Percentiles rank a stretch among this genome's conserved stretches.
Conservation (phyloP, 352 stramenopile genomes). For the Globisporangium ultimum region DNA sequence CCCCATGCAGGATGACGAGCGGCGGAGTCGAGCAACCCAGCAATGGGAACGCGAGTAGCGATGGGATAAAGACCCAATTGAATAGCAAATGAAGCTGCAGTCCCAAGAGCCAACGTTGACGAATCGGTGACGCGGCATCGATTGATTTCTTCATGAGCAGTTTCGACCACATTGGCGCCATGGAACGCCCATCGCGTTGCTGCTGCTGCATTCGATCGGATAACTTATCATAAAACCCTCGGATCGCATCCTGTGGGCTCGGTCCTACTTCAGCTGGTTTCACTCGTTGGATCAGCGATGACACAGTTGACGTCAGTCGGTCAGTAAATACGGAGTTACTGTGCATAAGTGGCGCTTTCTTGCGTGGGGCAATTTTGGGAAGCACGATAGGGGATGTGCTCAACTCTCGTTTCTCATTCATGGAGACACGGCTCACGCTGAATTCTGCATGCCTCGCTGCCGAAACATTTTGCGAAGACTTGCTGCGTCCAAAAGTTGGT, state of each 20-base stretch:
- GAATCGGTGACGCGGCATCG: background rate
- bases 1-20: slow-evolving; percentile 17
- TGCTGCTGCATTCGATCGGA: slow-evolving; percentile 16
- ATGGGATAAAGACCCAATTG: slow-evolving; percentile 37
- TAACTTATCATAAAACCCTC: slow-evolving; percentile 27
- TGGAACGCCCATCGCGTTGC: slow-evolving; percentile 2
- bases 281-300: background rate
- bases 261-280: background rate
- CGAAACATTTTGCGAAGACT: slow-evolving; percentile 38
- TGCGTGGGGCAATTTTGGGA: background rate
- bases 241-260: slow-evolving; percentile 7
- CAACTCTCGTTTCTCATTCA: slow-evolving; percentile 15
- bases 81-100: slow-evolving; percentile 37
- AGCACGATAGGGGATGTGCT: slow-evolving; percentile 13
- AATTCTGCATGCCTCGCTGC: slow-evolving; percentile 26
- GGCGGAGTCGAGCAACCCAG: slow-evolving; percentile 17
- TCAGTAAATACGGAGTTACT: slow-evolving; percentile 26
- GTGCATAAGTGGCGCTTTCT: slow-evolving; percentile 9
- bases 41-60: slow-evolving; percentile 36
- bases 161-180: slow-evolving; percentile 14
- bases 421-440: slow-evolving; percentile 12
- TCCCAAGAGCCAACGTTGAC: slow-evolving; percentile 29
- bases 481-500: slow-evolving; percentile 29
- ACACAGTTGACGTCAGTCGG: slow-evolving; percentile 10
- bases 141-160: slow-evolving; percentile 8